Percentiles rank a stretch among this genome's conserved stretches.
These are phyloP conservation scores for Pinus tabuliformis DNA, from an alignment of 75 land plant species.

Conservation along the genomic window DNA sequence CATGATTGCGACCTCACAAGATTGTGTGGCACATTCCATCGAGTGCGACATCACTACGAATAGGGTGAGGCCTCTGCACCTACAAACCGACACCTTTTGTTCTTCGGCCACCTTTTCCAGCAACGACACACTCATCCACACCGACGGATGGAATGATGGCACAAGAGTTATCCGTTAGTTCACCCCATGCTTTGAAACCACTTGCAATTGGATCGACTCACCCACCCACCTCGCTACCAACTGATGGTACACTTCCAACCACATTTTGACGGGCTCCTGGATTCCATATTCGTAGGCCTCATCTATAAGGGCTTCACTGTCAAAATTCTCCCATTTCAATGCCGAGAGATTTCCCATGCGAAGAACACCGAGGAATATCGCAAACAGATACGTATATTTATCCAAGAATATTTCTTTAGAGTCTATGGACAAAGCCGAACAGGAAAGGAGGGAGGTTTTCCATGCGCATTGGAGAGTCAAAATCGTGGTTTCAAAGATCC, in stretches of 20 bases:
- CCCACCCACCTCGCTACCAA: slow-evolving; percentile 11
- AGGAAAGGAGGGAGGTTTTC: no score
- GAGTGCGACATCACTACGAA: slow-evolving; percentile 34
- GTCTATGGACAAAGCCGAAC: no score
- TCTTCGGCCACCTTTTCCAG: slow-evolving; percentile 42
- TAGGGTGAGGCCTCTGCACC: slow-evolving; percentile 29
- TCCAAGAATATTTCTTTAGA: no score
- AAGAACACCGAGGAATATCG: no score
- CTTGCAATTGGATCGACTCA: slow-evolving; percentile 46
- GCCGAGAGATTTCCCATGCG: no score
- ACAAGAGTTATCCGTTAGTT: slow-evolving; percentile 22
- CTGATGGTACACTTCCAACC: slow-evolving; percentile 46
- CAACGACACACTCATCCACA: slow-evolving; percentile 34
- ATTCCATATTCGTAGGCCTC: slow-evolving; percentile 44
- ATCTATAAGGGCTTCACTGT: no score
- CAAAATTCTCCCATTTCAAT: no score
- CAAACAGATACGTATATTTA: no score
- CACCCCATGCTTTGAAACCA: slow-evolving; percentile 11
- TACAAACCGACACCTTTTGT: slow-evolving; percentile 47
- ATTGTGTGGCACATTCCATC: slow-evolving; percentile 34
- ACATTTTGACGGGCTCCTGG: slow-evolving; percentile 52
- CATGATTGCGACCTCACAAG: slow-evolving; percentile 7
- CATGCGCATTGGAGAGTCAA: no score
- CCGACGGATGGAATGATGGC: slow-evolving; percentile 34
- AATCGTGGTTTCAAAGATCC: no score